Conservation (phyloP, 306 rosid genomes). For the Argentina anserina region DNA sequence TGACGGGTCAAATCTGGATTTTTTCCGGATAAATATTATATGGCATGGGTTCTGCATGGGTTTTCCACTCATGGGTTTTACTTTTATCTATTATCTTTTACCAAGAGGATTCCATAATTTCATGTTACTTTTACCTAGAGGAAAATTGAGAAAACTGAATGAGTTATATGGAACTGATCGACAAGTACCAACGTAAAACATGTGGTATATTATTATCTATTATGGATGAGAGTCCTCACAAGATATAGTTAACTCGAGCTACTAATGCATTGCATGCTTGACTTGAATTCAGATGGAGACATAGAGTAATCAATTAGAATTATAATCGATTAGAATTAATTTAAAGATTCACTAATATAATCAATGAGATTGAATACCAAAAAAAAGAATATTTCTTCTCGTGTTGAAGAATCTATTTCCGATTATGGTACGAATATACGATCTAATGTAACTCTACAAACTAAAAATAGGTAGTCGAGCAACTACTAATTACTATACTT, state of each 20-base stretch:
- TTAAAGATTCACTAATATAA: too few relatives aligned
- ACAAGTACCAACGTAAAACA: not conserved
- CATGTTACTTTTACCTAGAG: too few relatives aligned
- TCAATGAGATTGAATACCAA: too few relatives aligned
- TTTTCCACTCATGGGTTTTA: not conserved
- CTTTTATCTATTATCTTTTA: too few relatives aligned
- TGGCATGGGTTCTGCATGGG: conserved; percentile 2
- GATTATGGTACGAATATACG: too few relatives aligned
- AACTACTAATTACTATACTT: too few relatives aligned
- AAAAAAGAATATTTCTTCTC: too few relatives aligned
- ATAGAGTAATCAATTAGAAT: not conserved
- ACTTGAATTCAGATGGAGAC: too few relatives aligned
- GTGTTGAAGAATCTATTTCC: not conserved
- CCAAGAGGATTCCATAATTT: not conserved
- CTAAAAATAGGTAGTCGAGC: too few relatives aligned
- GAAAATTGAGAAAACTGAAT: too few relatives aligned
- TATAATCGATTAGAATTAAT: too few relatives aligned
- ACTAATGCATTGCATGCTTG: not conserved
- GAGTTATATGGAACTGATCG: not conserved
- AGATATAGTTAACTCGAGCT: not conserved
- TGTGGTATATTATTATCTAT: not conserved
- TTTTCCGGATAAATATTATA: not conserved
- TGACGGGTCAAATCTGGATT: conserved; percentile 3
- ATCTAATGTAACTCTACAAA: too few relatives aligned
- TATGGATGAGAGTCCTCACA: not conserved